Base-by-base conservation (phyloP, 2,329 filamentous ascomycete genomes). In the Aspergillus floridensis region DNA sequence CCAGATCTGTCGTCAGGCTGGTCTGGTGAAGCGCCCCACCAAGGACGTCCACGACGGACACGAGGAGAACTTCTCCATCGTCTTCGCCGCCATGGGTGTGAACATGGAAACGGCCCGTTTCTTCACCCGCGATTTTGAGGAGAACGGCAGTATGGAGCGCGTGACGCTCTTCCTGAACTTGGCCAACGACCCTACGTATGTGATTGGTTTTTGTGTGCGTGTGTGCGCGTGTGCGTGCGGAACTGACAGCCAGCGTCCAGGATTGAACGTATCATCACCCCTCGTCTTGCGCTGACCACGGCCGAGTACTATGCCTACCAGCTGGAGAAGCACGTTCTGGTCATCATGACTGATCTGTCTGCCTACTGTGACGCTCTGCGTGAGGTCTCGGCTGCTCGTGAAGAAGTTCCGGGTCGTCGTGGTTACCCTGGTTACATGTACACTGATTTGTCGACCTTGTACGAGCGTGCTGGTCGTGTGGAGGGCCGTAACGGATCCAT, bases 341-440 rank as follows among this genome's bases (percentile, higher is more conserved):
- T 99, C 74, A 99, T 99, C 79, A 88, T 99, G 75, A 99, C 96
- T 57, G 95, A 99, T 85, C 82, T 99, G 69, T 95, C 95, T 1
- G 92, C 95, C 53, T 99, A 99, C 85, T 99, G 96, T 78, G 95
- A 99, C 78, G 96, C 95, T 66, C 89, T 99, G 66, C 95, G 95
- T 86, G 95, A 99, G 81, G 95, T 99, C 53, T 99, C 95, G 14
- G 93, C 95, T 57, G 95, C 95, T 56, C 88, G 95, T 82, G 95
- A 99, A 85, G 95, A 99, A 88, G 95, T 99, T 48, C 95, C 95
- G 46, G 95, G 95, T 84, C 93, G 95, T 78, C 93, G 95, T 88
- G 95, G 95, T 86, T 99, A 95, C 83, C 95, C 95, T 56, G 95
- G 95, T 91, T 99, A 99, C 86, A 99, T 99, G 95, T 99, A 99